Percentiles rank a stretch among this genome's conserved stretches.
These are phyloP conservation scores for Ganoderma boninense DNA, from an alignment of 1,284 basidiomycete genomes.

Conservation along the genomic window DNA sequence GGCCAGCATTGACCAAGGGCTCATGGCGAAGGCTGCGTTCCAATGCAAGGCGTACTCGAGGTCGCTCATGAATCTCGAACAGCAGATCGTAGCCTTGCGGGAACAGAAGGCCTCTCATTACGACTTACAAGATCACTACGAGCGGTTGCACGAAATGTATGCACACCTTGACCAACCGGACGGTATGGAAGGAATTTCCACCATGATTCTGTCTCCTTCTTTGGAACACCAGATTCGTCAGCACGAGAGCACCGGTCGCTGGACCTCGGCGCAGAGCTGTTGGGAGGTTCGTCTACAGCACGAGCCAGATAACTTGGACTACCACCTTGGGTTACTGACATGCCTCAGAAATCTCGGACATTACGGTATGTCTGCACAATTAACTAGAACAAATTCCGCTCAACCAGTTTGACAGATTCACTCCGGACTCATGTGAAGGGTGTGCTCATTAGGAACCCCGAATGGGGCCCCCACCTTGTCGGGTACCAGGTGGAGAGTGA, in stretches of 20 bases:
- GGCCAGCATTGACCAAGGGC: slow-evolving; percentile 84
- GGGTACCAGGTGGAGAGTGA: slow-evolving; percentile 94
- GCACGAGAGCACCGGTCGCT: slow-evolving; percentile 96
- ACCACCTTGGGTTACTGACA: slow-evolving; percentile 90
- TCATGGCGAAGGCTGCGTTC: slow-evolving; percentile 94
- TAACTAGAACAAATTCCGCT: not conserved
- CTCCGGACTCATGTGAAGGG: slow-evolving; percentile 95
- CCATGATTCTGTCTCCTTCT: slow-evolving; percentile 88
- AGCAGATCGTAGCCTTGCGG: slow-evolving; percentile 69
- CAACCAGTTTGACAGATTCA: slow-evolving; percentile 69
- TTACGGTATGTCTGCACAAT: slow-evolving; percentile 73
- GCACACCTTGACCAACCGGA: slow-evolving; percentile 97
- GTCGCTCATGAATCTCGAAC: slow-evolving; percentile 95
- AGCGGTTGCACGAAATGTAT: slow-evolving; percentile 95
- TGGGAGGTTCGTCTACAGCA: slow-evolving; percentile 98
- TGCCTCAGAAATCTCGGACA: slow-evolving; percentile 97
- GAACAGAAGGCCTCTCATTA: slow-evolving; percentile 51
- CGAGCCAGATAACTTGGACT: slow-evolving; percentile 87
- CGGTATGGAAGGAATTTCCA: slow-evolving; percentile 98
- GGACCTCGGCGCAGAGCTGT: slow-evolving; percentile 99
- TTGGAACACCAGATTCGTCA: slow-evolving; percentile 98
- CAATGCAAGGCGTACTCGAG: slow-evolving; percentile 95
- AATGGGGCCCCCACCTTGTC: slow-evolving; percentile 84
- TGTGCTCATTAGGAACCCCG: slow-evolving; percentile 85
- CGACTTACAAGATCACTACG: slow-evolving; percentile 84